Conservation (phyloP, 2,329 filamentous ascomycete species). For the Parascedosporium putredinis region DNA sequence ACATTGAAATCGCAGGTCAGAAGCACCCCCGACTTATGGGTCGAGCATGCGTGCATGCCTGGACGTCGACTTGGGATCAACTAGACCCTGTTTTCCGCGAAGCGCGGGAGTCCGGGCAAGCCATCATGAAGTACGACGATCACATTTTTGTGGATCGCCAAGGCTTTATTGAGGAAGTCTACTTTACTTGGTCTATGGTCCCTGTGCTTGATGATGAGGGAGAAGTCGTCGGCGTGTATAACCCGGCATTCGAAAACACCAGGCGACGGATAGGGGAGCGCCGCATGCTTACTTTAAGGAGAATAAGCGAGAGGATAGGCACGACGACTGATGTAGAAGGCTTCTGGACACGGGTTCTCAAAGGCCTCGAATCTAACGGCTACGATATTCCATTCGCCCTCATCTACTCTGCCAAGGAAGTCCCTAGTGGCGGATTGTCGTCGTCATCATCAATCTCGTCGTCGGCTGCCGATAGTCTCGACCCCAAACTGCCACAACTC, state of each 20-base stretch:
- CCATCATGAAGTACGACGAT: conserved; percentile 78
- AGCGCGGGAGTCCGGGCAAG: conserved; percentile 60
- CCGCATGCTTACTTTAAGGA: conserved; percentile 67
- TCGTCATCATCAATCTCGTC: too few species aligned
- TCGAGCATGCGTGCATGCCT: conserved; percentile 54
- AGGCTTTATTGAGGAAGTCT: conserved; percentile 66
- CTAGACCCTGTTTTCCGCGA: conserved; percentile 58
- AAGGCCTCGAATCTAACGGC: conserved; percentile 63
- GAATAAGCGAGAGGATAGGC: conserved; percentile 66
- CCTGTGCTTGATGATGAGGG: conserved; percentile 67
- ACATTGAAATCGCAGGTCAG: conserved; percentile 59
- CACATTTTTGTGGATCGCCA: conserved; percentile 61
- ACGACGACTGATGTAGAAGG: conserved; percentile 59
- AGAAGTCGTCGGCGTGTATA: conserved; percentile 65
- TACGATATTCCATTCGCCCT: conserved; percentile 67
- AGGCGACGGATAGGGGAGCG: conserved; percentile 67
- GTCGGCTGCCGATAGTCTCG: conserved; percentile 57
- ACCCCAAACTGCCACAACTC: conserved; percentile 51
- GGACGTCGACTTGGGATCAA: conserved; percentile 65
- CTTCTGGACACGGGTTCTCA: conserved; percentile 63
- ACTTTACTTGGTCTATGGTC: conserved; percentile 75
- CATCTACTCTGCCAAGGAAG: conserved; percentile 56
- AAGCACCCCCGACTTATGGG: conserved; percentile 74
- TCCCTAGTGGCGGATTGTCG: conserved; percentile 55
- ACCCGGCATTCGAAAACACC: conserved; percentile 74